Evolutionary conservation across 352 stramenopile genomes (phyloP).

Genomic region (Aphanomyces invadans): DNA sequence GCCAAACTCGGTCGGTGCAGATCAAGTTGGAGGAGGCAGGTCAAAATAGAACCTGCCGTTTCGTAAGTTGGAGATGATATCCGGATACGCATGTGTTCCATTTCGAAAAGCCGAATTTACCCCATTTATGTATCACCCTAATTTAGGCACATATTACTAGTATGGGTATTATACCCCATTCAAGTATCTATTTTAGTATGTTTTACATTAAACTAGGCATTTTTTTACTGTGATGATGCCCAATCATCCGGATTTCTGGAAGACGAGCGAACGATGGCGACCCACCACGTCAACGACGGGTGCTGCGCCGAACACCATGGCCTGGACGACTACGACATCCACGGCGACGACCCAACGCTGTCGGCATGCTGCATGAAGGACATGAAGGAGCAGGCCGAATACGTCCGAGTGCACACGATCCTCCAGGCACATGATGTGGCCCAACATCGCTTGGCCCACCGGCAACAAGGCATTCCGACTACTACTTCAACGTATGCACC

Average conservation of each 20-base stretch:
- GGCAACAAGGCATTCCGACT: background rate
- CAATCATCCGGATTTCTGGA: background rate
- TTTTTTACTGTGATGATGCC: too few relatives aligned
- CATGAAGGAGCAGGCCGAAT: slow-evolving; percentile 15
- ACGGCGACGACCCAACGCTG: slow-evolving; percentile 22
- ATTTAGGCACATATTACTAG: too few relatives aligned
- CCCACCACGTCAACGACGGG: background rate
- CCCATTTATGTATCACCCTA: too few relatives aligned
- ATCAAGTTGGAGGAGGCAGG: background rate
- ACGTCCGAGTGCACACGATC: slow-evolving; percentile 8
- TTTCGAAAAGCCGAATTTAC: too few relatives aligned
- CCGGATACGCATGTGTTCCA: slow-evolving; percentile 2
- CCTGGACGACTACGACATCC: slow-evolving; percentile 17
- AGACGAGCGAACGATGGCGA: too few relatives aligned
- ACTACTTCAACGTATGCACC: background rate
- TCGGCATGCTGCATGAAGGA: slow-evolving; percentile 24
- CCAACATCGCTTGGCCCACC: slow-evolving; percentile 4
- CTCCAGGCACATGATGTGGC: slow-evolving; percentile 12
- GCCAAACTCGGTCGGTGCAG: too few relatives aligned
- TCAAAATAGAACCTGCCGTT: slow-evolving; percentile 15
- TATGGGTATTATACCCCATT: too few relatives aligned
- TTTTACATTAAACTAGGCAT: too few relatives aligned
- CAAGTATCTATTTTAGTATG: too few relatives aligned
- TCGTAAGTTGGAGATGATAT: too few relatives aligned
- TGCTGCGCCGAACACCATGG: background rate